These are phyloP conservation scores for Cercospora brassicicola DNA, from an alignment of 2,329 filamentous ascomycete genomes.

Conservation along the genomic window DNA sequence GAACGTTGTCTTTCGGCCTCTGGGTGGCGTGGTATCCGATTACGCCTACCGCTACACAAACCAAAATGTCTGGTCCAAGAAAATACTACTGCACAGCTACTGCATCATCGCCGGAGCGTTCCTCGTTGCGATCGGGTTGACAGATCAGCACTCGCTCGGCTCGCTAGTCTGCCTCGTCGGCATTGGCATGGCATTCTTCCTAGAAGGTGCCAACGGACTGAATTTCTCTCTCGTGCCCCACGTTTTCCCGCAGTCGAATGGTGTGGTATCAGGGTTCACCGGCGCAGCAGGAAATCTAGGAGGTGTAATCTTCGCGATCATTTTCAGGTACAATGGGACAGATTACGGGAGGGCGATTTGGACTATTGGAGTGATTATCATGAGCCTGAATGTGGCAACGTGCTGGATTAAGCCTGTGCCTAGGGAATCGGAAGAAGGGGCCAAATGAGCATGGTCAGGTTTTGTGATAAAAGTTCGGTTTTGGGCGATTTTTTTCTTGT, in stretches of 20 bases:
- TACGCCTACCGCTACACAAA: conserved; percentile 54
- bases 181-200: conserved; percentile 74
- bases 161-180: conserved; percentile 76
- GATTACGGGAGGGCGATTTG: conserved; percentile 59
- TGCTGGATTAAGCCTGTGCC: conserved; percentile 62
- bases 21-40: conserved; percentile 63
- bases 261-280: conserved; percentile 72
- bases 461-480: not conserved
- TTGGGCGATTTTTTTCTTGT: not conserved
- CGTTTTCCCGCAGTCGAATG: conserved; percentile 79
- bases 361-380: conserved; percentile 76
- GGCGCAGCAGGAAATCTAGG: conserved; percentile 82
- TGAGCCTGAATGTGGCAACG: conserved; percentile 67
- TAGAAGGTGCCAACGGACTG: conserved; percentile 81
- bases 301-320: conserved; percentile 78
- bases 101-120: conserved; percentile 60
- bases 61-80: conserved; percentile 61
- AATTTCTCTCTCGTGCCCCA: conserved; percentile 87
- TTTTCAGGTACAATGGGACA: conserved; percentile 65
- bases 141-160: conserved; percentile 60
- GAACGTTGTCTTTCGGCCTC: conserved; percentile 66
- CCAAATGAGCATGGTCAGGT: not conserved
- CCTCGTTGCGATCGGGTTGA: conserved; percentile 62
- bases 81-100: conserved; percentile 59
- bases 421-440: conserved; percentile 54